phyloP scores from a whole-genome alignment of 306 rosid genomes.

The Pachyrhizus erosus region DNA sequence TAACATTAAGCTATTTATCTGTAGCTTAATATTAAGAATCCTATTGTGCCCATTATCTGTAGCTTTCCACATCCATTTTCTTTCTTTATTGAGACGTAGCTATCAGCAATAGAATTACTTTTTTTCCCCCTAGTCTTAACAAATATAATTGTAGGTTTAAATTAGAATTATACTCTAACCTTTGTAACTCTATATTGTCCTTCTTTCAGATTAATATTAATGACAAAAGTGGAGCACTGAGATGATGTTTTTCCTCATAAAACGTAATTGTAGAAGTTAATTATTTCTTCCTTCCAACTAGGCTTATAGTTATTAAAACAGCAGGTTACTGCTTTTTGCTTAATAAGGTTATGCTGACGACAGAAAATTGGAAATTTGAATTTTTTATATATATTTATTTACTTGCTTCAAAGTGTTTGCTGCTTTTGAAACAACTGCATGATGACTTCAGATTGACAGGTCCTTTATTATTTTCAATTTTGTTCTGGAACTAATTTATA shows the following conservation, averaged over 20 bases:
- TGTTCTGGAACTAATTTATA: conserved; percentile 34
- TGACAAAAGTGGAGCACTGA: conserved; percentile 8
- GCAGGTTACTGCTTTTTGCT: background rate
- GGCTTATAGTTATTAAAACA: background rate
- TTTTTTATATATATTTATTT: background rate
- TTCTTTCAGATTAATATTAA: conserved; percentile 3
- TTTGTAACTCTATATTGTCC: background rate
- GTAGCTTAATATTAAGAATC: background rate
- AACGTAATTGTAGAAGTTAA: background rate
- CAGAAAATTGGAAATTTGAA: background rate
- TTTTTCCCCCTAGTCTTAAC: background rate
- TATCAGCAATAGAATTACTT: background rate
- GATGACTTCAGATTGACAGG: background rate
- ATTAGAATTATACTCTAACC: background rate
- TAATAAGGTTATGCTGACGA: background rate
- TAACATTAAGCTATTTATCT: conserved; percentile 8
- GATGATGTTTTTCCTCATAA: conserved; percentile 4
- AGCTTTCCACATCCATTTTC: background rate
- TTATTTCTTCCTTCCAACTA: conserved; percentile 4
- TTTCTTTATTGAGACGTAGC: conserved; percentile 8
- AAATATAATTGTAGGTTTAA: conserved; percentile 10
- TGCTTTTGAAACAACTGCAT: conserved; percentile 20
- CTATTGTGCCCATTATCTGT: conserved; percentile 14
- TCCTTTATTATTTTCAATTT: conserved; percentile 15
- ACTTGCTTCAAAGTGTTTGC: conserved; percentile 10